Base-by-base conservation (phyloP, 805 yeast species). In the Candida ovalis region DNA sequence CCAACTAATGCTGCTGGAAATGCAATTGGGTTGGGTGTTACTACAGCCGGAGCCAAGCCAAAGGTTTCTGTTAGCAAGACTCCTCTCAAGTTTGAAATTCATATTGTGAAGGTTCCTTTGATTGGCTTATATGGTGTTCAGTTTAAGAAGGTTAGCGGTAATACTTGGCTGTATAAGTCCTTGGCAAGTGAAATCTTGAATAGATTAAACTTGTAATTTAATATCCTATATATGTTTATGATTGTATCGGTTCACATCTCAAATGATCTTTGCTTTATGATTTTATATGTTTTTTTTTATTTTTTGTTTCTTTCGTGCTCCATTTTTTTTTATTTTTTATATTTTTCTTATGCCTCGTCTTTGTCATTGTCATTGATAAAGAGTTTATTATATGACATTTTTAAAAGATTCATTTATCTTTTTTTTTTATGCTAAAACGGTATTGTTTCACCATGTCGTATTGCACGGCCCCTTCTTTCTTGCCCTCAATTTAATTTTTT, bases 151-250 rank as follows among this genome's bases (percentile, higher is more conserved):
- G 77, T 91, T 27, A 77, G 87, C 49, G 98, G 98, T 60, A 90
- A 92, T 64, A 88, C 96, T 1, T 91, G 97, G 97, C 80, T 86
- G 70, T 91, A 91, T 70, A 91, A 92, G 72, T 84, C 90, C 9
- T 73, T 91, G 61, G 97, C 97, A 1, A 83, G 92, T 46, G 88
- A 84, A 64, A 86, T 91, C 43, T 77, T 91, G 66, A 76, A 76
- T 50, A 86, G 86, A 55, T 73, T 88, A 63, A 82, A 84, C 53
- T 70, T 87, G 54, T 86, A 64, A 67, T 45, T 38, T 38, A 18
- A 4, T 30, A 4, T 30, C 15, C 17, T 30, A 6, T 7, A 30
- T 30, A 30, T 30, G 15, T 15, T 4, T 30, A 12, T 30, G 15
- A 5, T 30, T 30, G n/a, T n/a, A n/a, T n/a, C n/a, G n/a, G n/a